Evolutionary conservation across 225 moss, liverwort and hornwort genomes (phyloP).

Genomic region (Marchantia polymorpha): DNA sequence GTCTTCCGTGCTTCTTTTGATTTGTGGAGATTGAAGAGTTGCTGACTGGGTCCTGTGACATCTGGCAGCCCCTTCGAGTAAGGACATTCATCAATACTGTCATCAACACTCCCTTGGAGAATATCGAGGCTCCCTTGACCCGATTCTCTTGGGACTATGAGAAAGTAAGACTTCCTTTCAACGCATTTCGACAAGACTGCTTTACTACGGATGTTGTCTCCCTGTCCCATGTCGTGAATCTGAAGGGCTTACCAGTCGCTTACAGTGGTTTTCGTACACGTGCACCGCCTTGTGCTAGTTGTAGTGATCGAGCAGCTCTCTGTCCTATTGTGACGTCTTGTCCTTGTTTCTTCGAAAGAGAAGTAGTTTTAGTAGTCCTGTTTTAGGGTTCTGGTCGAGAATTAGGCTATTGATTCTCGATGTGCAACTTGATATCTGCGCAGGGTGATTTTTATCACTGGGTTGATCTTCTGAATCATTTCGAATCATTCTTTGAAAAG

Average conservation of each 20-base stretch:
- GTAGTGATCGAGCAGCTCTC: too few relatives aligned
- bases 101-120: conserved; percentile 67
- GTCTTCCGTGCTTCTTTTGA: too few relatives aligned
- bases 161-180: conserved; percentile 48
- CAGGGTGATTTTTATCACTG: conserved; percentile 98
- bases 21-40: neutral
- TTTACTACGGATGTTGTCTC: too few relatives aligned
- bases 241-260: too few relatives aligned
- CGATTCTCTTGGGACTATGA: conserved; percentile 93
- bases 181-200: too few relatives aligned
- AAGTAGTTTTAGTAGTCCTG: neutral
- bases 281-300: too few relatives aligned
- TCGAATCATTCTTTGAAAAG: conserved; percentile 91
- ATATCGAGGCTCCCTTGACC: conserved; percentile 60
- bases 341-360: too few relatives aligned
- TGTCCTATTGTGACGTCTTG: too few relatives aligned
- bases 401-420: neutral
- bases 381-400: neutral
- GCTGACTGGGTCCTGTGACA: conserved; percentile 5
- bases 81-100: conserved; percentile 79
- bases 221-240: too few relatives aligned
- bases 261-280: too few relatives aligned
- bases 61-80: conserved; percentile 73
- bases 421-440: neutral
- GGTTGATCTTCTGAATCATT: conserved; percentile 92